These are phyloP conservation scores for Daucus carota DNA, from an alignment of 129 eudicot genomes.

Conservation along the genomic window DNA sequence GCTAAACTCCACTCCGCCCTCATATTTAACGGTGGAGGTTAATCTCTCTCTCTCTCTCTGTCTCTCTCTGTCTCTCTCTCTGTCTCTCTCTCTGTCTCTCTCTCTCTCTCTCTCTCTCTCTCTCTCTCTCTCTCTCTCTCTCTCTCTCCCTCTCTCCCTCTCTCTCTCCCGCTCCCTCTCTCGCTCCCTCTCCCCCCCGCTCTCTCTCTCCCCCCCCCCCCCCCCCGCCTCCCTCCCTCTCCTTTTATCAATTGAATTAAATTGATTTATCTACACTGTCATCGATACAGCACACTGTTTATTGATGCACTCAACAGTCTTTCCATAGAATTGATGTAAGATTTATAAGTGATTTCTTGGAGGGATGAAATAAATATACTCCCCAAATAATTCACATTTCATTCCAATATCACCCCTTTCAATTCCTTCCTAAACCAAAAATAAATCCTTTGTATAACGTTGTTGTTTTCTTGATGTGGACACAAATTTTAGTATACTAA, in stretches of 20 bases:
- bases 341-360: not conserved
- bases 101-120: no score
- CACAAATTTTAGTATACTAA: not conserved
- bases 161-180: no score
- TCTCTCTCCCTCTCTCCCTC: no score
- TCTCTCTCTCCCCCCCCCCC: no score
- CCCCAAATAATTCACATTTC: not conserved
- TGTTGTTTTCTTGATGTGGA: not conserved
- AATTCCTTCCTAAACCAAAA: not conserved
- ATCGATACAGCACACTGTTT: not conserved
- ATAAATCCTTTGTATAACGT: not conserved
- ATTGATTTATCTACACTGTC: no score
- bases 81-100: no score
- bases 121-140: no score
- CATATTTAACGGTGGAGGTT: slow-evolving; percentile 99
- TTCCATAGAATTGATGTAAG: no score
- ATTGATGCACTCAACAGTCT: not conserved
- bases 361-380: not conserved
- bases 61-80: no score
- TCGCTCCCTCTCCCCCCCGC: no score
- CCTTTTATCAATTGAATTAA: no score
- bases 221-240: no score
- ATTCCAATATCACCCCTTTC: not conserved
- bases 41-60: not conserved
- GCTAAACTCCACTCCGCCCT: slow-evolving; percentile 85